Percentiles rank a stretch among this genome's conserved stretches.
These are phyloP conservation scores for Pyrenophora seminiperda DNA, from an alignment of 2,329 filamentous ascomycete species.

Conservation along the genomic window DNA sequence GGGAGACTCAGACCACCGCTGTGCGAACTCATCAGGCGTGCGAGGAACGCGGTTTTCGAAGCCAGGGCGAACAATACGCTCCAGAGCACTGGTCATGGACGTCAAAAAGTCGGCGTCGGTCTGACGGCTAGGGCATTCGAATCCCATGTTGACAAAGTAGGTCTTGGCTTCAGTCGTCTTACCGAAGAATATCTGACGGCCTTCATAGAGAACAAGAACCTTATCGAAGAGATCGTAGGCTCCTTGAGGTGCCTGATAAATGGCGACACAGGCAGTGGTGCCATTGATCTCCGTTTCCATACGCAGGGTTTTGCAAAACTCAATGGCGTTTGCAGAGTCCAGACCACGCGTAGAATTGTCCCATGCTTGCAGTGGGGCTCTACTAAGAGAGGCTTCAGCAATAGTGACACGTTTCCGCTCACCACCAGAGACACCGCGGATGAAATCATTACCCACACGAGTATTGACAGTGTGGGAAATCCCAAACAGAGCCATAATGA, in stretches of 20 bases:
- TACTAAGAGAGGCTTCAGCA: constrained; percentile 74
- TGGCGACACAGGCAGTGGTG: constrained; percentile 70
- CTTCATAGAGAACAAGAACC: constrained; percentile 69
- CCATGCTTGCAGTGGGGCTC: constrained; percentile 71
- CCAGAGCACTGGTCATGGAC: constrained; percentile 65
- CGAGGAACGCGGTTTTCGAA: constrained; percentile 55
- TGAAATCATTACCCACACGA: constrained; percentile 73
- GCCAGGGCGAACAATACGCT: constrained; percentile 53
- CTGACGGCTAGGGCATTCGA: constrained; percentile 71
- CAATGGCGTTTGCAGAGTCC: constrained; percentile 75
- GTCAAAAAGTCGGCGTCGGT: constrained; percentile 79
- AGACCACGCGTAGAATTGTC: constrained; percentile 77
- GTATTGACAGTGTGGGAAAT: constrained; percentile 76
- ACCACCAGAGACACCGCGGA: constrained; percentile 75
- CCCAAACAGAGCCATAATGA: constrained; percentile 65
- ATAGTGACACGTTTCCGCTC: constrained; percentile 83
- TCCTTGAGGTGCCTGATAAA: constrained; percentile 72
- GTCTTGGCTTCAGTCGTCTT: constrained; percentile 64
- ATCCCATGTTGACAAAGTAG: constrained; percentile 75
- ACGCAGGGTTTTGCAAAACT: constrained; percentile 73
- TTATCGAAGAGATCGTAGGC: constrained; percentile 75
- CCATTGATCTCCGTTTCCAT: constrained; percentile 70
- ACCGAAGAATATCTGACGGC: constrained; percentile 75
- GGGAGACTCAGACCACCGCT: constrained; percentile 60
- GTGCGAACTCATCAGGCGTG: constrained; percentile 57